Conservation (phyloP, 2,329 filamentous ascomycete species). For the Taxawa tesnikishii region DNA sequence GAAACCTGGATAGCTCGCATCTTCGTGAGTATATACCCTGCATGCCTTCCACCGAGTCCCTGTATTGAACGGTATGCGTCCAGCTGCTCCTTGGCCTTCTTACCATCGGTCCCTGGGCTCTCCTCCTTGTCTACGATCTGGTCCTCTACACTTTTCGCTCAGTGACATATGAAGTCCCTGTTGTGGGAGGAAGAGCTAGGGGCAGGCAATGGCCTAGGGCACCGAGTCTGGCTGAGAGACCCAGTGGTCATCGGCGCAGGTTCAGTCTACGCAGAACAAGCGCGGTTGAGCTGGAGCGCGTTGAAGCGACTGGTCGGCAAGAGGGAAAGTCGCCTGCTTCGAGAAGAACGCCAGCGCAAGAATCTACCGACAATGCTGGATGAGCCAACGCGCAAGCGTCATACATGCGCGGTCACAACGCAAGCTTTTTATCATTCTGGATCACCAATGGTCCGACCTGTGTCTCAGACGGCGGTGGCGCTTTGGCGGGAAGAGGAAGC, state of each 20-base stretch:
- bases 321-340: too few relatives aligned
- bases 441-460: too few relatives aligned
- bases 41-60: slow-evolving; percentile 3
- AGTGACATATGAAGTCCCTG: slow-evolving; percentile 45
- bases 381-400: too few relatives aligned
- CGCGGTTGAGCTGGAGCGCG: too few relatives aligned
- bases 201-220: slow-evolving; percentile 48
- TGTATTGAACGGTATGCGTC: neutral
- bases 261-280: too few relatives aligned
- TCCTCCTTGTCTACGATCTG: slow-evolving; percentile 51
- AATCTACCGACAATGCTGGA: too few relatives aligned
- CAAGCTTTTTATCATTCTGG: too few relatives aligned
- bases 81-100: slow-evolving; percentile 50
- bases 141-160: slow-evolving; percentile 49
- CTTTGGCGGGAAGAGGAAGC: too few relatives aligned
- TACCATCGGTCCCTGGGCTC: slow-evolving; percentile 50
- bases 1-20: slow-evolving; percentile 51
- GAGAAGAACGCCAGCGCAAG: too few relatives aligned
- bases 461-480: too few relatives aligned
- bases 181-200: slow-evolving; percentile 47
- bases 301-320: too few relatives aligned
- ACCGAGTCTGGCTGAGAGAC: slow-evolving; percentile 47
- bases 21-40: slow-evolving; percentile 39
- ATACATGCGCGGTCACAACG: too few relatives aligned
- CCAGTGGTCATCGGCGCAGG: slow-evolving; percentile 34